Base-by-base conservation (phyloP, 441 rosid genomes). In the Arabidopsis lyrata region DNA sequence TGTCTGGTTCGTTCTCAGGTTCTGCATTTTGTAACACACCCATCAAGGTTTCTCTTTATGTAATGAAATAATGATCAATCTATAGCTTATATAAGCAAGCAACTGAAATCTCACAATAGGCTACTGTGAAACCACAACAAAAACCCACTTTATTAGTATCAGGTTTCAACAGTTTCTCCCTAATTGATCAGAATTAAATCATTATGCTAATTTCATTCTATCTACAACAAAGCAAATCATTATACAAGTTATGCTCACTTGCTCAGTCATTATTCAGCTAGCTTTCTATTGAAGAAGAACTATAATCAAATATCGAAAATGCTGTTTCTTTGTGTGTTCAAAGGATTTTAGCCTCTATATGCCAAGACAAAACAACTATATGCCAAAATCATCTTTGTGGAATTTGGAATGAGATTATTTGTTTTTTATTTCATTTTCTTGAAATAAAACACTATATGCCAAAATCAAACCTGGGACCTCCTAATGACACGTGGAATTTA, bases 141-240 rank as follows among this genome's bases (percentile, higher is more conserved):
- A 24, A 61, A 2, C 14, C 24, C 16, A 53, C 15, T 55, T n/a
- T 38, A 5, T 29, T 80, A 29, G 22, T 60, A 20, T 79, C 82
- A 57, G 74, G 50, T 76, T 68, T 81, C 49, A 86, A 75, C 74
- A 85, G 66, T 29, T 72, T 75, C 42, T 86, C 86, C 92, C 4
- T n/a, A 44, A 44, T 6, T 44, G 48, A 44, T n/a, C 48, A 14
- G 15, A 44, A 44, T 44, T 35, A 24, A 12, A 52, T 52, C 31
- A 3, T 29, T 29, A 29, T 29, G 31, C 31, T 6, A 29, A 29
- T 29, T 24, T 24, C 31, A 24, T 52, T 24, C 8, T 12, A 24
- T 27, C 15, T 6, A 27, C 57, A 20, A 52, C 15, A 24, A 18
- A 48, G 27, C 10, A 48, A 48, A 48, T 18, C 53, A 48, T 48